phyloP scores from a whole-genome alignment of 164 flowering plant species.

The Liquidambar formosana region DNA sequence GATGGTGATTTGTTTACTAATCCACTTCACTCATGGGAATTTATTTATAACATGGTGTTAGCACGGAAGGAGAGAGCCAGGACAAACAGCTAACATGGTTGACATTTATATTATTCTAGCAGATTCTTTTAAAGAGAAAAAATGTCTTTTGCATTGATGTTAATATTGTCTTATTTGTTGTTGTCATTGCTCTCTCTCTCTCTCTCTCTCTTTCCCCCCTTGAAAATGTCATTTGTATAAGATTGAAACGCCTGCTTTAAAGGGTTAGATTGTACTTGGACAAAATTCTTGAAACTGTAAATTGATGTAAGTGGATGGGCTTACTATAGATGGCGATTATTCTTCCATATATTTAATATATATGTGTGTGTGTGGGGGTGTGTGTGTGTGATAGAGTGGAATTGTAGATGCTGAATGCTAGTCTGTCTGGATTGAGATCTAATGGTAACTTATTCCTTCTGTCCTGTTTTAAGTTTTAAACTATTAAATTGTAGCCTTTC shows the following conservation, averaged over 20 bases:
- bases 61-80: background rate
- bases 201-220: background rate
- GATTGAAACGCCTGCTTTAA: background rate
- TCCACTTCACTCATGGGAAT: conserved; percentile 11
- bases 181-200: background rate
- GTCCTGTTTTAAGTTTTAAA: background rate
- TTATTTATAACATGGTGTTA: background rate
- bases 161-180: background rate
- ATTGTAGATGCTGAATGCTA: too few relatives aligned
- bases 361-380: too few relatives aligned
- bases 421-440: background rate
- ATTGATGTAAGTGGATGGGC: background rate
- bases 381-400: too few relatives aligned
- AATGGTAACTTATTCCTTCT: background rate
- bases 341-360: background rate
- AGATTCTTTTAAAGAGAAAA: background rate
- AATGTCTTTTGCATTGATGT: background rate
- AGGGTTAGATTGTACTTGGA: background rate
- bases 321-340: background rate
- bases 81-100: conserved; percentile 9
- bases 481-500: background rate
- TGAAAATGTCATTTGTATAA: background rate
- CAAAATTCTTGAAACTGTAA: background rate
- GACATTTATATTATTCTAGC: background rate
- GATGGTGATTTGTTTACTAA: conserved; percentile 21